Base-by-base conservation (phyloP, 164 flowering plant genomes). In the Euptelea pleiosperma region DNA sequence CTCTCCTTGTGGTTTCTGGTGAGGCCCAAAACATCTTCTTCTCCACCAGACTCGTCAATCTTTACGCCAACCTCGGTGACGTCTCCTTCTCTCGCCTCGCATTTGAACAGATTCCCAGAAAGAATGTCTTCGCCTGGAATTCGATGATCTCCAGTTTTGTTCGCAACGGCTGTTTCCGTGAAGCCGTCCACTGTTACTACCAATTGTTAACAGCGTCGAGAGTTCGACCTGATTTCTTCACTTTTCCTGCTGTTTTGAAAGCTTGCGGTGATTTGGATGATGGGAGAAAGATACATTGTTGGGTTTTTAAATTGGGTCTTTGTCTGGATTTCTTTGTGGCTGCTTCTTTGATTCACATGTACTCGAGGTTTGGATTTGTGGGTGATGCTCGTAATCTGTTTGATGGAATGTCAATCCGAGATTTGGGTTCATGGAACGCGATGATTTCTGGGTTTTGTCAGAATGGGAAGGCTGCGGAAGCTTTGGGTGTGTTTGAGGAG, bases 381-480 rank as follows among this genome's bases (percentile, higher is more conserved):
- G 61, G 15, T 49, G 62, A 61, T 52, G 89, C 93, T 0, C 76
- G 70, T 28, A 62, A 48, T 19, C 45, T 84, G 61, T 86, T 86
- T 58, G 74, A 75, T 42, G 77, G 76, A 28, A 87, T 87, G 87
- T 67, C 74, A 0, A 31, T 46, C 4, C 63, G 79, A 54, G 87
- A 81, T 63, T 54, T 68, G 66, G 87, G 79, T 51, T 77, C 82
- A 30, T 86, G 90, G 94, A 86, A 86, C 63, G 79, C 91, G 4
- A 67, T 81, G 72, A 75, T 86, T 65, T 82, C 86, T 33, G 86
- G 80, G 43, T 73, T 68, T 68, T 77, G 81, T 57, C 84, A 81
- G 44, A 77, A 70, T 66, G 91, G 84, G 9, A 56, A 70, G 48
- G 76, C 73, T 24, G 64, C 31, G 0, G 72, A 73, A 57, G 91